Evolutionary conservation across 176 grass and related monocot genomes (phyloP), one percentile per base, ranked within the genome.

Genomic region (Avena eriantha): DNA sequence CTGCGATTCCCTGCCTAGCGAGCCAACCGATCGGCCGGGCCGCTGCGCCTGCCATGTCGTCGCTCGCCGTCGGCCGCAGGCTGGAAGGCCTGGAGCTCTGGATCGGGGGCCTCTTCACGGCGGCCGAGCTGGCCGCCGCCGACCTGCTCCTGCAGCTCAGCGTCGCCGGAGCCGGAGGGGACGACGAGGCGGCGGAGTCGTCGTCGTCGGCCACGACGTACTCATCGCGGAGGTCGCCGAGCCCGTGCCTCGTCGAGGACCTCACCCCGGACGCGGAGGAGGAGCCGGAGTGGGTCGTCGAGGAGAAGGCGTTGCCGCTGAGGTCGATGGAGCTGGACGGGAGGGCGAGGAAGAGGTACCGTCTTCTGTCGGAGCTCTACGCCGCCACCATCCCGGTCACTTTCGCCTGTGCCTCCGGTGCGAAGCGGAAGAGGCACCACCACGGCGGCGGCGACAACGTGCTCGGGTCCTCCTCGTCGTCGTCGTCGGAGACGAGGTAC

Each of bases 281-380:
- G 69, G 31, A 35, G 29, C 65, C 41, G 54, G 31, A 18, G 29
- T 15, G 16, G 33, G 11, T 7, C 46, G 36, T 11, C 16, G 64
- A 5, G 34, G 13, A 4, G 51, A 15, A 17, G 51, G 51, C 15
- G 51, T 50, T 1, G 26, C 7, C 31, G 31, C 14, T 26, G 16
- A 26, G 51, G 15, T 24, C 43, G 50, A 21, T 66, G 29, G 87
- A 80, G 35, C 59, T 85, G 21, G 83, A 83, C 80, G 49, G 58
- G 72, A 78, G 88, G 88, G 70, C 88, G 9, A 86, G 76, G 76
- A 91, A 86, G 82, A 31, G 85, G 82, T 92, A 84, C 61, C 86
- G 94, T 1, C 46, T 83, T 19, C 57, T 94, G 75, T 82, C 83
- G 3, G 92, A 94, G 22, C 76, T 96, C 54, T 94, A 97, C 58